These are phyloP conservation scores for Yamadazyma insecticola DNA, from an alignment of 805 yeast species.

Conservation along the genomic window DNA sequence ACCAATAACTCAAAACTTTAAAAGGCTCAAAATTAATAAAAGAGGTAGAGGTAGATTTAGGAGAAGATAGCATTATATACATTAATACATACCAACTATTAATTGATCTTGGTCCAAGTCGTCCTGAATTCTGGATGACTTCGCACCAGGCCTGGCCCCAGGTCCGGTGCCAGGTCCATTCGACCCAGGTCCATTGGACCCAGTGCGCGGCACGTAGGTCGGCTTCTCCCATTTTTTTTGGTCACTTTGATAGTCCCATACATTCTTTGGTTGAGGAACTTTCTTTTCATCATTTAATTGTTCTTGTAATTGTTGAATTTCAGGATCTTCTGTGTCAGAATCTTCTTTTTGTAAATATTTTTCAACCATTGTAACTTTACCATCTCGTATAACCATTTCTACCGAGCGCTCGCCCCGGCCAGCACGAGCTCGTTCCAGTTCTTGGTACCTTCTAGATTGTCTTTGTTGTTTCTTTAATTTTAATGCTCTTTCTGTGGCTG, in stretches of 20 bases:
- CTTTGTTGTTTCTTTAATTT: slow-evolving; percentile 84
- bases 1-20: slow-evolving; percentile 46
- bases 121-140: slow-evolving; percentile 22
- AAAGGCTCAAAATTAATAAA: slow-evolving; percentile 41
- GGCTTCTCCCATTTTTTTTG: slow-evolving; percentile 53
- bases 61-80: slow-evolving; percentile 12
- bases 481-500: slow-evolving; percentile 80
- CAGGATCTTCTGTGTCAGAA: slow-evolving; percentile 24
- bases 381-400: slow-evolving; percentile 74
- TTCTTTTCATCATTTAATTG: slow-evolving; percentile 18
- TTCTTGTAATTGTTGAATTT: slow-evolving; percentile 36
- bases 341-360: slow-evolving; percentile 18
- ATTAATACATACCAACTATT: slow-evolving; percentile 13
- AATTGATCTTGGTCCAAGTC: slow-evolving; percentile 20
- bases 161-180: neutral
- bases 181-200: too few relatives aligned
- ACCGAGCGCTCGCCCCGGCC: slow-evolving; percentile 76
- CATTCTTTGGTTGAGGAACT: slow-evolving; percentile 29
- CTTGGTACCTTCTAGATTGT: slow-evolving; percentile 59
- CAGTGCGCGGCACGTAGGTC: slow-evolving; percentile 28
- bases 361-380: slow-evolving; percentile 68
- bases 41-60: slow-evolving; percentile 29
- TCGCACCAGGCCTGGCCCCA: neutral
- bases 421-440: slow-evolving; percentile 48
- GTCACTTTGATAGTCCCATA: slow-evolving; percentile 63